Percentiles rank a stretch among this genome's conserved stretches.
Conservation (phyloP, 192 early-diverging fungal genomes). For the Funneliformis geosporum region DNA sequence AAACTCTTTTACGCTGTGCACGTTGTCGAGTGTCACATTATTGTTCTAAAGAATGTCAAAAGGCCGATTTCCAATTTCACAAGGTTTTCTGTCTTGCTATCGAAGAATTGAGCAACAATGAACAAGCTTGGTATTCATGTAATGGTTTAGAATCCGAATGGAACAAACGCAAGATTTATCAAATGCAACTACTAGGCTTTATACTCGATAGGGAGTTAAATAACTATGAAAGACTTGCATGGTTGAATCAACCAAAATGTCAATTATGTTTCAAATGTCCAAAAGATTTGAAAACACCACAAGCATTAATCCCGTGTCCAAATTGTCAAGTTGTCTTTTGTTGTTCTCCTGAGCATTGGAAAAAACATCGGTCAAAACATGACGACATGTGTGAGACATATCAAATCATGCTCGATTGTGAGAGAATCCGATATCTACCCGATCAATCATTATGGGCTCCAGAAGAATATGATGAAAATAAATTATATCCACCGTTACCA, state of each 20-base stretch:
- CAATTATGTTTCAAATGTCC: conserved; percentile 25
- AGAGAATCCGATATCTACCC: not conserved
- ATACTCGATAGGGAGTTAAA: conserved; percentile 8
- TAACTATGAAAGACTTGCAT: conserved; percentile 6
- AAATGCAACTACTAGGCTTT: conserved; percentile 10
- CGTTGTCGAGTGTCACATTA: conserved; percentile 26
- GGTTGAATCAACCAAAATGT: conserved; percentile 28
- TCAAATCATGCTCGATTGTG: conserved; percentile 25
- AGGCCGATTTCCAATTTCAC: conserved; percentile 21
- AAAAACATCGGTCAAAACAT: conserved; percentile 16
- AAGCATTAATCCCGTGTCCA: conserved; percentile 7
- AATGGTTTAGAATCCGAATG: conserved; percentile 18
- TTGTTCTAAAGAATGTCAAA: conserved; percentile 32
- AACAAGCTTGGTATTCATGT: conserved; percentile 28
- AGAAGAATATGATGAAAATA: conserved; percentile 25
- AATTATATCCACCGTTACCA: conserved; percentile 22
- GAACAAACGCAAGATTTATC: conserved; percentile 29
- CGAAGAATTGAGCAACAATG: not conserved
- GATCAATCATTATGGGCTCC: conserved; percentile 22
- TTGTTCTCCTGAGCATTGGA: conserved; percentile 31
- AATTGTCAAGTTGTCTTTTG: conserved; percentile 14
- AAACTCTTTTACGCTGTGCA: conserved; percentile 10
- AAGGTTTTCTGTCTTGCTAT: conserved; percentile 15
- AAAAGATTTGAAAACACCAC: not conserved
- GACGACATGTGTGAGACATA: conserved; percentile 16